phyloP scores from a whole-genome alignment of 192 early-diverging fungal species.

The Dispira parvispora region DNA sequence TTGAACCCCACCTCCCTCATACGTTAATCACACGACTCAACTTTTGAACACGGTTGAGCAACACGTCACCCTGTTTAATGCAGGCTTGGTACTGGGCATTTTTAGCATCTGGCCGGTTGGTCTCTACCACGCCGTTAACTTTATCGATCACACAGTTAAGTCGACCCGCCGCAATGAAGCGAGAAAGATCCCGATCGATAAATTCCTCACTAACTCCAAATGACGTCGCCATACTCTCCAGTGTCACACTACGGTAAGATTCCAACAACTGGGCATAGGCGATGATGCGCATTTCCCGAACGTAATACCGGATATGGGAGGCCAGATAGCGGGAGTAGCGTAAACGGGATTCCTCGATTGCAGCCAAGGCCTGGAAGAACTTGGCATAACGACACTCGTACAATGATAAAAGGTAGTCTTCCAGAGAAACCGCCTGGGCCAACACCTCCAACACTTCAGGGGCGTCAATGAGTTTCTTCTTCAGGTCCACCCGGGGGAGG shows the following conservation, averaged over 20 bases:
- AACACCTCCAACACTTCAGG: constrained; percentile 96
- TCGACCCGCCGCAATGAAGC: constrained; percentile 88
- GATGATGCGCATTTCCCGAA: constrained; percentile 96
- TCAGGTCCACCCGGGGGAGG: constrained; percentile 83
- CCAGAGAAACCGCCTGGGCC: constrained; percentile 70
- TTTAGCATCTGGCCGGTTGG: constrained; percentile 95
- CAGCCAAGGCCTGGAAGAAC: constrained; percentile 81
- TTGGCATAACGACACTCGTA: constrained; percentile 86
- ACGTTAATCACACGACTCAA: constrained; percentile 83
- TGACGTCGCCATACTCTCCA: constrained; percentile 89
- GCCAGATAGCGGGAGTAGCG: constrained; percentile 65
- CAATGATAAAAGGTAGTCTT: constrained; percentile 66
- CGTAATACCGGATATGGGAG: constrained; percentile 81
- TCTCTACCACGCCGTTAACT: constrained; percentile 92
- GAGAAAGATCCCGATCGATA: constrained; percentile 91
- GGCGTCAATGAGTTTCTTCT: constrained; percentile 83
- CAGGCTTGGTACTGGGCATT: constrained; percentile 95
- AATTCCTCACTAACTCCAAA: constrained; percentile 93
- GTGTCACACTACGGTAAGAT: constrained; percentile 82
- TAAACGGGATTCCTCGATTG: constrained; percentile 55
- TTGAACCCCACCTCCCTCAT: constrained; percentile 22
- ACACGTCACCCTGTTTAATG: constrained; percentile 91
- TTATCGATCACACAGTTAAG: constrained; percentile 99
- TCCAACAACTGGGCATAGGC: constrained; percentile 92
- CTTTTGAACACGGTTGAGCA: constrained; percentile 93